These are phyloP conservation scores for Histomonas meleagridis DNA, from an alignment of 208 protist species.

Conservation along the genomic window DNA sequence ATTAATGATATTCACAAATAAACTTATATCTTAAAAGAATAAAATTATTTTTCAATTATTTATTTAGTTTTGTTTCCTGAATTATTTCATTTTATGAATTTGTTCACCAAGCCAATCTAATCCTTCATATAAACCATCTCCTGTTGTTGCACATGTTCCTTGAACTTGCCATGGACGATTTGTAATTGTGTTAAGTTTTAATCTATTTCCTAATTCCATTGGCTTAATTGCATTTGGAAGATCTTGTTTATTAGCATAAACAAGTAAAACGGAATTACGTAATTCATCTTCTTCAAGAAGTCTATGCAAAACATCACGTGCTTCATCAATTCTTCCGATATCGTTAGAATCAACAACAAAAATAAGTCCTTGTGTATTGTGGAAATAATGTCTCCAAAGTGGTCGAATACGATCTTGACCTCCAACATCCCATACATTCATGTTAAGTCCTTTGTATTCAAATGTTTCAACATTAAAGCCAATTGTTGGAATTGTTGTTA, in stretches of 20 bases:
- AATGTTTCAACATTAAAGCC: slow-evolving; percentile 73
- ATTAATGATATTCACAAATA: too few species aligned
- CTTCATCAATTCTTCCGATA: slow-evolving; percentile 65
- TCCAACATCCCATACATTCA: slow-evolving; percentile 80
- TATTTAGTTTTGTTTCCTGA: too few species aligned
- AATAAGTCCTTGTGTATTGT: slow-evolving; percentile 81
- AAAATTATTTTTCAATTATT: too few species aligned
- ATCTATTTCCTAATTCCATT: slow-evolving; percentile 80
- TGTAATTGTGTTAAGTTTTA: slow-evolving; percentile 72
- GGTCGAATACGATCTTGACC: slow-evolving; percentile 82
- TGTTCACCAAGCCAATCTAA: slow-evolving; percentile 75
- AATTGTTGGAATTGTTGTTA: slow-evolving; percentile 75
- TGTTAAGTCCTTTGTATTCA: slow-evolving; percentile 63
- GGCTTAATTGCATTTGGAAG: slow-evolving; percentile 85
- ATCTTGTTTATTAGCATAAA: slow-evolving; percentile 98
- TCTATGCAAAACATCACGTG: slow-evolving; percentile 60
- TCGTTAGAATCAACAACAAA: slow-evolving; percentile 90
- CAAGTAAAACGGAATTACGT: slow-evolving; percentile 75
- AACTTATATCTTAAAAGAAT: too few species aligned
- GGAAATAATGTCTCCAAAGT: slow-evolving; percentile 84
- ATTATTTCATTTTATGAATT: too few species aligned
- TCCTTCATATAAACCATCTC: slow-evolving; percentile 84
- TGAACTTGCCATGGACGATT: slow-evolving; percentile 80
- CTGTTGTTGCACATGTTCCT: slow-evolving; percentile 75
- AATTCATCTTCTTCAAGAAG: slow-evolving; percentile 89